Evolutionary conservation across 2,329 filamentous ascomycete species (phyloP).

Genomic region (Aspergillus tamarii): DNA sequence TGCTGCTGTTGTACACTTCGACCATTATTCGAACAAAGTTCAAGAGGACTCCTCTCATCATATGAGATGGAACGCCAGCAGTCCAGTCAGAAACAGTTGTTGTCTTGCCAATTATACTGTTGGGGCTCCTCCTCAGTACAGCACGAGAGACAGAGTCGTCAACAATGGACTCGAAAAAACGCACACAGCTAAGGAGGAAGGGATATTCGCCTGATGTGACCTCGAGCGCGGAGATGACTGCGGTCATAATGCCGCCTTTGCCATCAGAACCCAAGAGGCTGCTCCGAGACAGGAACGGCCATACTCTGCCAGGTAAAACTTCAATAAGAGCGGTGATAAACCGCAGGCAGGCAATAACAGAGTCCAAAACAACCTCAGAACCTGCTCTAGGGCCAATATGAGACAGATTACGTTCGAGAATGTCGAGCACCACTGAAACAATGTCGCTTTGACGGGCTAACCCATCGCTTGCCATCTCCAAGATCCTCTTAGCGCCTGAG

Average conservation of each 20-base stretch:
- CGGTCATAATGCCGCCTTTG: constrained; percentile 73
- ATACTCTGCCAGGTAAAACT: constrained; percentile 78
- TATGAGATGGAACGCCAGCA: constrained; percentile 76
- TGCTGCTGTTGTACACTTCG: constrained; percentile 82
- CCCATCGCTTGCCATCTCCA: constrained; percentile 55
- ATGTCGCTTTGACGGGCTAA: constrained; percentile 64
- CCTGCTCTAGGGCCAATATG: constrained; percentile 60
- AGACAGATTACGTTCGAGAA: constrained; percentile 71
- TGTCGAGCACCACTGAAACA: constrained; percentile 78
- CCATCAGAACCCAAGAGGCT: constrained; percentile 77
- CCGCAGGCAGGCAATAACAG: constrained; percentile 75
- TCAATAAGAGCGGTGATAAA: constrained; percentile 75
- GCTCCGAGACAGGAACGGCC: constrained; percentile 85
- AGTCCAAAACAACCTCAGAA: constrained; percentile 64
- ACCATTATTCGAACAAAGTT: constrained; percentile 75
- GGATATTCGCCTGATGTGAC: constrained; percentile 75
- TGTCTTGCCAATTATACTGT: constrained; percentile 34
- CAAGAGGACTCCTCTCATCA: constrained; percentile 70
- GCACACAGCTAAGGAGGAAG: constrained; percentile 73
- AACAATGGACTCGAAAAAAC: constrained; percentile 74
- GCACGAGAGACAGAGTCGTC: constrained; percentile 69
- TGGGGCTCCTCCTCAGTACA: constrained; percentile 48
- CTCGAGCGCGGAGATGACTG: constrained; percentile 81
- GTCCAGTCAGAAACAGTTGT: constrained; percentile 52
- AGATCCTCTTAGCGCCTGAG: constrained; percentile 44